Base-by-base conservation (phyloP, 2,329 filamentous ascomycete species). In the Hymenoscyphus fructigenus region DNA sequence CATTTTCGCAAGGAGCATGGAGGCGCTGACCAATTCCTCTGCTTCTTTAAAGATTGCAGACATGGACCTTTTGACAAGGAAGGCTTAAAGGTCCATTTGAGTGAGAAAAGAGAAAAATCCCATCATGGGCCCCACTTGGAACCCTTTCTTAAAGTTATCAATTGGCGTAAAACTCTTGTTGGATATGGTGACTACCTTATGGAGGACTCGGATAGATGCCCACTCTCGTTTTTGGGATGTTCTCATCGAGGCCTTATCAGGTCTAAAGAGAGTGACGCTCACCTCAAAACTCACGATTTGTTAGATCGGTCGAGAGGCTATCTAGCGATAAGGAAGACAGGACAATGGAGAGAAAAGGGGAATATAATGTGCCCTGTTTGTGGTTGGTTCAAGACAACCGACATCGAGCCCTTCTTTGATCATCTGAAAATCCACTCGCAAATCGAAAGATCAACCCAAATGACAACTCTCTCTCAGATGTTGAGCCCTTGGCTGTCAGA, bases 201-300 rank as follows among this genome's bases (percentile, higher is more conserved):
- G 2, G 64, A 68, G 26, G 59, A 56, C 2, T 15, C 3, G 17
- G 14, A 20, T 3, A 56, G 20, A 29, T 68, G 66, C 57, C 64
- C 64, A 17, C 64, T 66, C 44, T 20, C 61, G 17, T 66, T 65
- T 29, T 55, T 63, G 5, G 66, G 66, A 2, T 67, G 66, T 23
- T 20, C 36, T 14, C 59, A 59, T 44, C 32, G 14, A 56, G 53
- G 20, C 9, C 9, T 20, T 47, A 3, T 2, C 17, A 32, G 12
- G 32, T n/a, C 6, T 9, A 34, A 57, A n/a, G 5, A 41, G n/a
- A 34, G n/a, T 5, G 20, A 15, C 17, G n/a, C 1, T 7, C 56
- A 60, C 38, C 28, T 66, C 2, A 3, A 38, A 10, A 60, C 59
- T 5, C 65, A 67, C 34, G 63, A 63, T 3, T 28, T 67, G 15